Evolutionary conservation across 192 early-diverging fungal genomes (phyloP).

Genomic region (Coemansia sp.): DNA sequence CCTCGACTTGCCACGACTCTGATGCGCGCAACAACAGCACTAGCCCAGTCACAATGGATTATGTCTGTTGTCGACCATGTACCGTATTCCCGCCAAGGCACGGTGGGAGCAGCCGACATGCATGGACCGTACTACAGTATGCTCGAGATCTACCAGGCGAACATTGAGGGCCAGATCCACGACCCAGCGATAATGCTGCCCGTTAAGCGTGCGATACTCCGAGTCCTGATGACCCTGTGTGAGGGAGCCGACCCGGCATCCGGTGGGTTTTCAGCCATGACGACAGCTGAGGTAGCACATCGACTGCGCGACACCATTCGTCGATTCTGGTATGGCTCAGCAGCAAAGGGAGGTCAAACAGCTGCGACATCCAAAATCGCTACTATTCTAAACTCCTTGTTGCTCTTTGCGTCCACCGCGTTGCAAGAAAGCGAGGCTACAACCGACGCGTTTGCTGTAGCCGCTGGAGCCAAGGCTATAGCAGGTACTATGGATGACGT

Average conservation of each 20-base stretch:
- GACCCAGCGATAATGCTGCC: conserved; percentile 25
- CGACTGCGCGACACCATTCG: conserved; percentile 26
- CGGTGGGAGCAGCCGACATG: background rate
- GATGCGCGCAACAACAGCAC: conserved; percentile 21
- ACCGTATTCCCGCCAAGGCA: conserved; percentile 8
- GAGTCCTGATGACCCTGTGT: conserved; percentile 40
- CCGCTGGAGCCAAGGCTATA: conserved; percentile 25
- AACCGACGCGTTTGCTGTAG: conserved; percentile 49
- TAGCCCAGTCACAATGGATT: conserved; percentile 40
- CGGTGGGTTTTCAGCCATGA: conserved; percentile 52
- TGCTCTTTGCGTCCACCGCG: conserved; percentile 45
- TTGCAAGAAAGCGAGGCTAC: conserved; percentile 49
- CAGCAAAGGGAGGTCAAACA: background rate
- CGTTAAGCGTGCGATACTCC: conserved; percentile 39
- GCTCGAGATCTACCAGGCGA: conserved; percentile 48
- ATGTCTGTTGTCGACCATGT: conserved; percentile 18
- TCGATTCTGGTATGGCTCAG: conserved; percentile 36
- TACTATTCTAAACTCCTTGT: conserved; percentile 38
- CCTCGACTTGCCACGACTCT: conserved; percentile 19
- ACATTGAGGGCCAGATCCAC: conserved; percentile 33
- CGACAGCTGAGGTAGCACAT: conserved; percentile 51
- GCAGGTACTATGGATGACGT: background rate
- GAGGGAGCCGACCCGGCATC: conserved; percentile 35
- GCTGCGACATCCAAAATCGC: conserved; percentile 20
- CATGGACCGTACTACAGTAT: conserved; percentile 13